Conservation (phyloP, 2,329 filamentous ascomycete genomes). For the Setomelanomma holmii region DNA sequence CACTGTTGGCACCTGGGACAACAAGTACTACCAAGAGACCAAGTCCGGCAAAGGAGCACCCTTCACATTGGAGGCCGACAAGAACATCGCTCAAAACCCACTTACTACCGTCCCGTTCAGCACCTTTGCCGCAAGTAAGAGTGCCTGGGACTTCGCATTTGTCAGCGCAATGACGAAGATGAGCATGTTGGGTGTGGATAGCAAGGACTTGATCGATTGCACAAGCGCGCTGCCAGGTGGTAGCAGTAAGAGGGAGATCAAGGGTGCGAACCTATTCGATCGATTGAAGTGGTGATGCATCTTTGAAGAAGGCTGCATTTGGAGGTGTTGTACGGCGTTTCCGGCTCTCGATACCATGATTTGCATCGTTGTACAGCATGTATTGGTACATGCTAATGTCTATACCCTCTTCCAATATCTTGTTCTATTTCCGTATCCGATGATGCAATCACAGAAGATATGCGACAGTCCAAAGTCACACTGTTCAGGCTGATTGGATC, state of each 20-base stretch:
- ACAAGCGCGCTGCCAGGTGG: conserved; percentile 41
- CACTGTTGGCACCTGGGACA: conserved; percentile 48
- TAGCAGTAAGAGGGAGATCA: conserved; percentile 42
- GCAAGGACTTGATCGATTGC: conserved; percentile 37
- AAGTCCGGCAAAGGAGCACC: conserved; percentile 35
- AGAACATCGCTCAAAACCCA: conserved; percentile 33
- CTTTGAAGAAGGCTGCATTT: background rate
- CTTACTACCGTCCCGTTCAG: conserved; percentile 28
- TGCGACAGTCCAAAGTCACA: no score
- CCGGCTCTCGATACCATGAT: background rate
- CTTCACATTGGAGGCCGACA: conserved; percentile 37
- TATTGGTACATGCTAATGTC: background rate
- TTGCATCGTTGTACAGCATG: background rate
- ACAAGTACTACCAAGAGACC: conserved; percentile 46
- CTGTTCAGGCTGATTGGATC: no score
- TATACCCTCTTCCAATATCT: no score
- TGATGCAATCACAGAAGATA: no score
- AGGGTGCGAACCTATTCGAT: conserved; percentile 33
- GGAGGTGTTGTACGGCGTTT: background rate
- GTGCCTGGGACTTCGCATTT: conserved; percentile 40
- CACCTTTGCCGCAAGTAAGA: conserved; percentile 34
- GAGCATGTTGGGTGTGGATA: conserved; percentile 43
- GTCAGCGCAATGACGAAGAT: conserved; percentile 46
- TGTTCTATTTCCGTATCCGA: no score
- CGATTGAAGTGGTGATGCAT: conserved; percentile 25